phyloP scores from a whole-genome alignment of 2,329 filamentous ascomycete species.

The Alternaria gaisen region DNA sequence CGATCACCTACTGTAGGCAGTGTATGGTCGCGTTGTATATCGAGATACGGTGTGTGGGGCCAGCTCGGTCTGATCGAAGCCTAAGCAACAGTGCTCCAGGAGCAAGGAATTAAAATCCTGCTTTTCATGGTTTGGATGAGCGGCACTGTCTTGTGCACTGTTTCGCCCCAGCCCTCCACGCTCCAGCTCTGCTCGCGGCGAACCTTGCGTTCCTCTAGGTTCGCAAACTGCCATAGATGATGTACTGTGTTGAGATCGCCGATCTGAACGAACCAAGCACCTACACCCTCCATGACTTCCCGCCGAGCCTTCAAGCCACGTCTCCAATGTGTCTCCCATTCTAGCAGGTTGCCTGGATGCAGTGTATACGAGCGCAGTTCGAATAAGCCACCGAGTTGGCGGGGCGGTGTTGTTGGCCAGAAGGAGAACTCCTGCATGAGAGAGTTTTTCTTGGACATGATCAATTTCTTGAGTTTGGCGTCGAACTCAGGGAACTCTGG shows the following conservation, averaged over 20 bases:
- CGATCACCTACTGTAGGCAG: background rate
- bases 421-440: constrained; percentile 99
- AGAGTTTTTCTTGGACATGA: constrained; percentile 83
- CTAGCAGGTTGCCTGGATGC: constrained; percentile 91
- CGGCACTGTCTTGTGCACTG: constrained; percentile 97
- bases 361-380: constrained; percentile 97
- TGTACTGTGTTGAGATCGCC: constrained; percentile 97
- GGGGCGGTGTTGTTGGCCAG: constrained; percentile 94
- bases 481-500: constrained; percentile 87
- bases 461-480: constrained; percentile 82
- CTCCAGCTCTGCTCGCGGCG: constrained; percentile 95
- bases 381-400: constrained; percentile 89
- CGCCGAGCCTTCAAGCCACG: constrained; percentile 87
- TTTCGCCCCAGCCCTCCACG: constrained; percentile 94
- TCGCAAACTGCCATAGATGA: constrained; percentile 98
- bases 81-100: constrained; percentile 92
- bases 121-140: constrained; percentile 98
- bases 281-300: constrained; percentile 98
- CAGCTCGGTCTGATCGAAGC: background rate
- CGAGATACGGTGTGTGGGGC: background rate
- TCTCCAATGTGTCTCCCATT: constrained; percentile 99
- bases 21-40: background rate
- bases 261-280: constrained; percentile 98
- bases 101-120: constrained; percentile 89
- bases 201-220: constrained; percentile 90